Conservation (phyloP, 1,284 basidiomycete genomes). For the Neonothopanus nambi region DNA sequence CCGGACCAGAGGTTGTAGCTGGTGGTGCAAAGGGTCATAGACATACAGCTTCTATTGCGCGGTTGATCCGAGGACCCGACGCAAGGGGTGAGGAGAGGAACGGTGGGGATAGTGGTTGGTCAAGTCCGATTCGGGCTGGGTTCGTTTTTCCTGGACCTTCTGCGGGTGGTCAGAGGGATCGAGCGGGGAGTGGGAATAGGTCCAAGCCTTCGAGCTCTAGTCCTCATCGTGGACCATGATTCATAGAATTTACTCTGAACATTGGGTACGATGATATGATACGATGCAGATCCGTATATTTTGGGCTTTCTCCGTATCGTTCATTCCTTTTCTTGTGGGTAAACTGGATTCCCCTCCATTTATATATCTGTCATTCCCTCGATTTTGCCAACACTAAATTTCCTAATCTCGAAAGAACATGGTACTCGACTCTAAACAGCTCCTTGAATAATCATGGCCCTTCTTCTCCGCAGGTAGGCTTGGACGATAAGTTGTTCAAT, state of each 20-base stretch:
- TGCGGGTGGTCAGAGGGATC: neutral
- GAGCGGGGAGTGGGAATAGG: neutral
- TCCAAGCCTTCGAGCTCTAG: too few relatives aligned
- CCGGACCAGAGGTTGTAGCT: conserved; percentile 25
- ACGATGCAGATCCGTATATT: too few relatives aligned
- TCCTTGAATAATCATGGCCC: neutral
- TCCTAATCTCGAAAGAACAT: neutral
- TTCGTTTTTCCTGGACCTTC: conserved; percentile 23
- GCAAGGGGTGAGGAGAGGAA: conserved; percentile 68
- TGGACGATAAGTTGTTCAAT: conserved; percentile 39
- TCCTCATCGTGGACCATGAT: conserved; percentile 1
- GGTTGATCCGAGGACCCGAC: conserved; percentile 73
- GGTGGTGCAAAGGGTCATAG: conserved; percentile 48
- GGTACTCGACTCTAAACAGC: neutral
- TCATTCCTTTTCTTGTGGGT: too few relatives aligned
- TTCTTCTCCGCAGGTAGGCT: conserved; percentile 28
- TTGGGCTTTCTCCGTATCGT: too few relatives aligned
- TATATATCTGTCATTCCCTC: too few relatives aligned
- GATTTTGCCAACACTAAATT: too few relatives aligned
- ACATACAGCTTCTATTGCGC: conserved; percentile 81
- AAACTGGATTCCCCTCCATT: too few relatives aligned
- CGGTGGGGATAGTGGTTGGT: conserved; percentile 58
- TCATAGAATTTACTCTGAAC: too few relatives aligned
- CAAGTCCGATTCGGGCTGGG: conserved; percentile 63
- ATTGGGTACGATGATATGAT: too few relatives aligned